These are phyloP conservation scores for Claviceps sp. DNA, from an alignment of 2,329 filamentous ascomycete species.

Conservation along the genomic window DNA sequence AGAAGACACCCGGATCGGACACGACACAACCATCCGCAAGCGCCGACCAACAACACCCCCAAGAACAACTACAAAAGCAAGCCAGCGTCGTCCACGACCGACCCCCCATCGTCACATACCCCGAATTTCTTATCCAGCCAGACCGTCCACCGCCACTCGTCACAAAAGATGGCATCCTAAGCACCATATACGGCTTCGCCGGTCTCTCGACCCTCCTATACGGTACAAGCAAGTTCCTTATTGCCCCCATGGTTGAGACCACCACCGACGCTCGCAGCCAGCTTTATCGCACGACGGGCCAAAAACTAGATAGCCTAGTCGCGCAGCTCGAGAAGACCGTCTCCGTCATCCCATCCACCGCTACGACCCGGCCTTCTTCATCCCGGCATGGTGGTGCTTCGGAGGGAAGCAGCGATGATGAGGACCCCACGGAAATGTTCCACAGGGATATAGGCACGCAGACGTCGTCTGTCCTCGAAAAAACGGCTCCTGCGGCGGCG, in stretches of 20 bases:
- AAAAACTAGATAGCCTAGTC: constrained; percentile 32
- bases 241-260: constrained; percentile 46
- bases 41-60: constrained; percentile 13
- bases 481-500: constrained; percentile 6
- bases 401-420: constrained; percentile 31
- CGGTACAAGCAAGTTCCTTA: constrained; percentile 54
- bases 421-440: constrained; percentile 65
- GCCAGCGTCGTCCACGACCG: constrained; percentile 24
- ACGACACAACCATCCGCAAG: background rate
- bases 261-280: constrained; percentile 39
- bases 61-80: background rate
- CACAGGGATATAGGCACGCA: constrained; percentile 72
- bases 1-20: background rate
- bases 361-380: constrained; percentile 4
- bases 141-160: constrained; percentile 46
- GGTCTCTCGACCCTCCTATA: constrained; percentile 52
- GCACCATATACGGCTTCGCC: constrained; percentile 44
- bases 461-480: constrained; percentile 35
- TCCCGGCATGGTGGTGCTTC: constrained; percentile 4
- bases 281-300: constrained; percentile 34
- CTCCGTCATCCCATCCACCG: constrained; percentile 41
- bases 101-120: constrained; percentile 54
- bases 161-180: constrained; percentile 44
- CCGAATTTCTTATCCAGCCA: constrained; percentile 51
- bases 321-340: constrained; percentile 42